Evolutionary conservation across 148 eudicot genomes (phyloP).

Genomic region (Arctostaphylos glauca): DNA sequence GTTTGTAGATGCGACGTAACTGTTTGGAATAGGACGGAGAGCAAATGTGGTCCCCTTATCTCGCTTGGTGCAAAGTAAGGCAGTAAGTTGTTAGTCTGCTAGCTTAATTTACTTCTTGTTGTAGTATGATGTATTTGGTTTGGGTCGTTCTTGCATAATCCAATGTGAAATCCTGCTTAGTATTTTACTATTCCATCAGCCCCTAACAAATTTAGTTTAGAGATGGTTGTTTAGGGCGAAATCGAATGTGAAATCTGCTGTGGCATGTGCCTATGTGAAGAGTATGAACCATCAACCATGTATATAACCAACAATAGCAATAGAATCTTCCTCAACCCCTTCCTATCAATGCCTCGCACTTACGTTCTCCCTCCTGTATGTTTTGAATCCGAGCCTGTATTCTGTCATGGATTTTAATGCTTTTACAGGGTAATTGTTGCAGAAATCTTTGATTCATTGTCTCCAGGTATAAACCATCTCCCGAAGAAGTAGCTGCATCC

Average conservation of each 20-base stretch:
- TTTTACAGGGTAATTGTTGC: neutral
- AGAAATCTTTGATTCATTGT: slow-evolving; percentile 7
- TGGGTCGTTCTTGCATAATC: neutral
- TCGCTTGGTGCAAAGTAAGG: slow-evolving; percentile 93
- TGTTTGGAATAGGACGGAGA: slow-evolving; percentile 94
- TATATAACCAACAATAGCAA: neutral
- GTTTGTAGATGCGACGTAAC: slow-evolving; percentile 74
- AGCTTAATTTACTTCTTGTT: neutral
- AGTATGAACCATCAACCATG: neutral
- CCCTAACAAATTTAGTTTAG: neutral
- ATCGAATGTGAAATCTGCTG: no score
- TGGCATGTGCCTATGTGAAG: neutral
- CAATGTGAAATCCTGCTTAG: neutral
- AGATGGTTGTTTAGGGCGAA: neutral
- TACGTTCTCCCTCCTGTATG: neutral
- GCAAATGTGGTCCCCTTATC: slow-evolving; percentile 94
- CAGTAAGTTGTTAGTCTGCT: slow-evolving; percentile 52
- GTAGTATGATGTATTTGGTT: neutral
- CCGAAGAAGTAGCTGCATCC: slow-evolving; percentile 87
- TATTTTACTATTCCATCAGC: neutral
- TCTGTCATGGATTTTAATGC: neutral
- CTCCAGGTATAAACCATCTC: slow-evolving; percentile 73
- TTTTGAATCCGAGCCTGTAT: neutral
- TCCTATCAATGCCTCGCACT: neutral
- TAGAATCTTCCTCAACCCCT: neutral